These are phyloP conservation scores for Trichoderma gracile DNA, from an alignment of 2,329 filamentous ascomycete genomes.

Conservation along the genomic window DNA sequence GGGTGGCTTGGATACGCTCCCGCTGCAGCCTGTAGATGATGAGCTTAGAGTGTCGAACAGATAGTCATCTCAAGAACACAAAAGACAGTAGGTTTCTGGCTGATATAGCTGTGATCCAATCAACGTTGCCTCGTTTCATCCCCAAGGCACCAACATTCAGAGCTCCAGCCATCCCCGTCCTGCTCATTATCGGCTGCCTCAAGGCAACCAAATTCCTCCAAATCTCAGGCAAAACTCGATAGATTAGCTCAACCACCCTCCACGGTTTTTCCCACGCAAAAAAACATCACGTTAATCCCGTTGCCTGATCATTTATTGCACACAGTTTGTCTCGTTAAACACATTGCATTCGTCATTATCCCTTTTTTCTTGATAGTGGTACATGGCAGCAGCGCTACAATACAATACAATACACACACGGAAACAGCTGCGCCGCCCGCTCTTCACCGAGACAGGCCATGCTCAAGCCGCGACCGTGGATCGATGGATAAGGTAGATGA, in stretches of 20 bases:
- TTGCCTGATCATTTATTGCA: background rate
- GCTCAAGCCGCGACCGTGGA: conserved; percentile 7
- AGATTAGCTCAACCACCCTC: background rate
- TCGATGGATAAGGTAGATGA: conserved; percentile 8
- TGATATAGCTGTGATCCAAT: background rate
- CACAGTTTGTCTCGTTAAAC: background rate
- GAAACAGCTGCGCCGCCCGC: conserved; percentile 26
- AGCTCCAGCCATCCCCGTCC: background rate
- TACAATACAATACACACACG: conserved; percentile 29
- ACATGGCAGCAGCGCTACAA: conserved; percentile 35
- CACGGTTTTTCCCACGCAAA: background rate
- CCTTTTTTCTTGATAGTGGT: conserved; percentile 21
- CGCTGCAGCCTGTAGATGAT: background rate
- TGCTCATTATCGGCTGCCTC: conserved; percentile 12
- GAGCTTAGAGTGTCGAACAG: too few species aligned
- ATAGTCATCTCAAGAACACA: background rate
- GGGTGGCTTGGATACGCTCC: background rate
- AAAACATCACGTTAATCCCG: background rate
- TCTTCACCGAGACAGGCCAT: background rate
- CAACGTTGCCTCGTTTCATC: background rate
- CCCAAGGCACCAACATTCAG: conserved; percentile 6
- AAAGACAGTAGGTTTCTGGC: too few species aligned
- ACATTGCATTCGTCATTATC: conserved; percentile 24
- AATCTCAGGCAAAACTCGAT: background rate
- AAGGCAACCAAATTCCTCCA: conserved; percentile 11